phyloP scores from a whole-genome alignment of 352 stramenopile genomes.

The Thalassiosira livingstoniorum region DNA sequence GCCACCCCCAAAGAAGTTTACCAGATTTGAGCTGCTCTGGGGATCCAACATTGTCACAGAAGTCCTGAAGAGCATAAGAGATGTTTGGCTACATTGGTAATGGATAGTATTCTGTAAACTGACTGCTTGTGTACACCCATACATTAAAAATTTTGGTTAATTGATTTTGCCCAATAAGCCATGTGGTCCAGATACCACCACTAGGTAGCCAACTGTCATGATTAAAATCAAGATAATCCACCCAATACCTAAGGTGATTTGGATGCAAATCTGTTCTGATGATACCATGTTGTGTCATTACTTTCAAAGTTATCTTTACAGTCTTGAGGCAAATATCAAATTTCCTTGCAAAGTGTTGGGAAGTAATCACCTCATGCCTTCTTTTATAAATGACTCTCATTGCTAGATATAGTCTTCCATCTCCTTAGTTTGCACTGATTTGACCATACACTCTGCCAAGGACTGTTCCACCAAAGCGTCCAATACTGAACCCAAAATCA shows the following conservation, averaged over 20 bases:
- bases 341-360: conserved; percentile 12
- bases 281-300: conserved; percentile 19
- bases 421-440: neutral
- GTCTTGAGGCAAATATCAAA: conserved; percentile 16
- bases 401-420: neutral
- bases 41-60: conserved; percentile 11
- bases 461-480: neutral
- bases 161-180: conserved; percentile 15
- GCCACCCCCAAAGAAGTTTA: neutral
- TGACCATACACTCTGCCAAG: neutral
- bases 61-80: neutral
- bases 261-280: conserved; percentile 10
- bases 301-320: conserved; percentile 6
- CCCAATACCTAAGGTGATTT: conserved; percentile 2
- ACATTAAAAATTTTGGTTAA: neutral
- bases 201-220: too few relatives aligned
- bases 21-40: conserved; percentile 1
- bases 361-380: conserved; percentile 3
- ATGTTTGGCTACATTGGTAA: neutral
- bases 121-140: conserved; percentile 21
- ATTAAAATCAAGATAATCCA: too few relatives aligned
- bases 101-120: conserved; percentile 16
- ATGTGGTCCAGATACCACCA: conserved; percentile 29
- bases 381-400: neutral
- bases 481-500: neutral